Evolutionary conservation across 2,329 filamentous ascomycete genomes (phyloP).

Genomic region (Colletotrichum godetiae): DNA sequence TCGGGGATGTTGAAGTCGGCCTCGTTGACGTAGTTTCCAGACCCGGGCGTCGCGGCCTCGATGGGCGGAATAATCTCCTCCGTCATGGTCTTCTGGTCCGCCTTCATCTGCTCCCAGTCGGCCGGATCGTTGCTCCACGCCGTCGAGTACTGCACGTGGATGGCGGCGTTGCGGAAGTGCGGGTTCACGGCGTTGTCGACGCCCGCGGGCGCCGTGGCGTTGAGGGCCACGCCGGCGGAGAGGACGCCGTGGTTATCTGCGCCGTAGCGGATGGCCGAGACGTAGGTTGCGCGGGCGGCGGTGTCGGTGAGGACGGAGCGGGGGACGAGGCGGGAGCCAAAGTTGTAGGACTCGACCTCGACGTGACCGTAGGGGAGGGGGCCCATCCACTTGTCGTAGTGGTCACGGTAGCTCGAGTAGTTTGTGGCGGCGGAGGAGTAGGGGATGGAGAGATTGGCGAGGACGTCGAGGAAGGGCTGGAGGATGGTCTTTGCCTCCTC

Average conservation of each 20-base stretch:
- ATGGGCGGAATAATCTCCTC: conserved; percentile 35
- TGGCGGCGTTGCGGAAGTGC: conserved; percentile 30
- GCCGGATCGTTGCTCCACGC: conserved; percentile 35
- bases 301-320: conserved; percentile 47
- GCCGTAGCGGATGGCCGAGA: conserved; percentile 33
- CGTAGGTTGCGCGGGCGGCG: conserved; percentile 37
- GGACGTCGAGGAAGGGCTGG: conserved; percentile 53
- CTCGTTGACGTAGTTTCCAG: conserved; percentile 63
- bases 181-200: conserved; percentile 35
- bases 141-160: conserved; percentile 34
- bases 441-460: conserved; percentile 49
- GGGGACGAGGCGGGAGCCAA: conserved; percentile 57
- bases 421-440: conserved; percentile 40
- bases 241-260: conserved; percentile 31
- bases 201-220: conserved; percentile 27
- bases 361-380: conserved; percentile 54
- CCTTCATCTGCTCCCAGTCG: conserved; percentile 29
- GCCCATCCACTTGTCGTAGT: conserved; percentile 55
- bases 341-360: conserved; percentile 61
- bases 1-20: conserved; percentile 59
- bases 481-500: conserved; percentile 56
- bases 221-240: conserved; percentile 38
- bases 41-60: conserved; percentile 48
- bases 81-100: conserved; percentile 35
- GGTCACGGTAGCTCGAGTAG: conserved; percentile 50